These are phyloP conservation scores for Chytriomyces sp. DNA, from an alignment of 192 early-diverging fungal species.

Conservation along the genomic window DNA sequence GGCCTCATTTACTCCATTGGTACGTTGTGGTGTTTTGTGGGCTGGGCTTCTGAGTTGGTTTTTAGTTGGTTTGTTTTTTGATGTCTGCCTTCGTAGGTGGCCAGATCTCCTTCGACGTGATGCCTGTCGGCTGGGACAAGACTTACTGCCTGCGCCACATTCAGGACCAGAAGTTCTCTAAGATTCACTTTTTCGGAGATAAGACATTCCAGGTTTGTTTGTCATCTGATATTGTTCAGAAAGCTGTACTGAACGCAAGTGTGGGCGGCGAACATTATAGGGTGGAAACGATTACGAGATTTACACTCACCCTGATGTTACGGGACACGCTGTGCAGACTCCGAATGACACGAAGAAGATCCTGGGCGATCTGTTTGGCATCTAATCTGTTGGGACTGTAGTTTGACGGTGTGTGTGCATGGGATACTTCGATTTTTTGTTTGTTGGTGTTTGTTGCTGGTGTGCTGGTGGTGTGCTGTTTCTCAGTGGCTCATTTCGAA, in stretches of 20 bases:
- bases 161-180: constrained; percentile 81
- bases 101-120: constrained; percentile 99
- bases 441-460: too few species aligned
- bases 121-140: constrained; percentile 99
- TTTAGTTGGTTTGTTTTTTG: not conserved
- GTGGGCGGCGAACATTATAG: constrained; percentile 42
- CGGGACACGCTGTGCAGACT: constrained; percentile 82
- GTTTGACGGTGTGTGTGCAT: too few species aligned
- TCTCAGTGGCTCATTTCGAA: too few species aligned
- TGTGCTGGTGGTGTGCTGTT: too few species aligned
- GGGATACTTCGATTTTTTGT: too few species aligned
- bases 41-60: not conserved
- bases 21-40: constrained; percentile 28
- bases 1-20: constrained; percentile 94
- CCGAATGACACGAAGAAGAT: constrained; percentile 83
- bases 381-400: not conserved
- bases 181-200: constrained; percentile 98
- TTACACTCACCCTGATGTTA: constrained; percentile 75
- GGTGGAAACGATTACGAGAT: constrained; percentile 99
- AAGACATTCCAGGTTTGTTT: constrained; percentile 80
- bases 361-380: constrained; percentile 75
- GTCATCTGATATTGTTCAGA: not conserved
- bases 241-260: not conserved
- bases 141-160: constrained; percentile 95
- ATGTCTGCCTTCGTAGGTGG: constrained; percentile 61